Conservation (phyloP, 1,284 basidiomycete species). For the Inonotus obliquus region DNA sequence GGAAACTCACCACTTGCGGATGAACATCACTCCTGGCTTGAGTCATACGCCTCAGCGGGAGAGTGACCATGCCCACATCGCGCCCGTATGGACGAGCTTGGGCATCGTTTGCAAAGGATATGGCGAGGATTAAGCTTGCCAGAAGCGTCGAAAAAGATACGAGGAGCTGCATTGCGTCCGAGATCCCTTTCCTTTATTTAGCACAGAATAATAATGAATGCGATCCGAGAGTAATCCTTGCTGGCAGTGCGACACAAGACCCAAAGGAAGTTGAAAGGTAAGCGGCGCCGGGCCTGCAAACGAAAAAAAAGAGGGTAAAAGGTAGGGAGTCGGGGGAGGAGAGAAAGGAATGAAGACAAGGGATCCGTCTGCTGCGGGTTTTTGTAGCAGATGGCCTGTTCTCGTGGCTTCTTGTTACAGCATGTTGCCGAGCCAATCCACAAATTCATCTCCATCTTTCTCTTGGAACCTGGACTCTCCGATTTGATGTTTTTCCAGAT, state of each 20-base stretch:
- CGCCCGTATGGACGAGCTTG: slow-evolving; percentile 23
- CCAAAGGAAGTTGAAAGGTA: slow-evolving; percentile 2
- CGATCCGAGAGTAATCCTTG: slow-evolving; percentile 2
- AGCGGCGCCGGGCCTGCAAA: slow-evolving; percentile 16
- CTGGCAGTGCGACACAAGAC: background rate
- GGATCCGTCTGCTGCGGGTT: background rate
- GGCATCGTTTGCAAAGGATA: slow-evolving; percentile 27
- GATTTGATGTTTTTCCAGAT: background rate
- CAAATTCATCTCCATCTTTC: background rate
- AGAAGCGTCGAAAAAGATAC: slow-evolving; percentile 50
- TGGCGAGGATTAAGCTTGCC: slow-evolving; percentile 44
- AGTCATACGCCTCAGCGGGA: slow-evolving; percentile 50
- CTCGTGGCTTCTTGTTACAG: slow-evolving; percentile 2
- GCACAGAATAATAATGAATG: background rate
- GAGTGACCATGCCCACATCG: slow-evolving; percentile 42
- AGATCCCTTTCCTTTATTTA: background rate
- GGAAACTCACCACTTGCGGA: slow-evolving; percentile 54
- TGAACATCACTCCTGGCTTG: slow-evolving; percentile 43
- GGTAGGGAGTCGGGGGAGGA: background rate
- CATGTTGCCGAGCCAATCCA: slow-evolving; percentile 2
- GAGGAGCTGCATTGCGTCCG: slow-evolving; percentile 47
- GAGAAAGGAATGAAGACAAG: background rate
- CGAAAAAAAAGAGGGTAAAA: background rate
- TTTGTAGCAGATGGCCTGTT: background rate
- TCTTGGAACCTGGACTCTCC: background rate